Percentiles rank a stretch among this genome's conserved stretches.
Evolutionary conservation across 805 yeast species (phyloP).

Genomic region (Komagataella ulmi): DNA sequence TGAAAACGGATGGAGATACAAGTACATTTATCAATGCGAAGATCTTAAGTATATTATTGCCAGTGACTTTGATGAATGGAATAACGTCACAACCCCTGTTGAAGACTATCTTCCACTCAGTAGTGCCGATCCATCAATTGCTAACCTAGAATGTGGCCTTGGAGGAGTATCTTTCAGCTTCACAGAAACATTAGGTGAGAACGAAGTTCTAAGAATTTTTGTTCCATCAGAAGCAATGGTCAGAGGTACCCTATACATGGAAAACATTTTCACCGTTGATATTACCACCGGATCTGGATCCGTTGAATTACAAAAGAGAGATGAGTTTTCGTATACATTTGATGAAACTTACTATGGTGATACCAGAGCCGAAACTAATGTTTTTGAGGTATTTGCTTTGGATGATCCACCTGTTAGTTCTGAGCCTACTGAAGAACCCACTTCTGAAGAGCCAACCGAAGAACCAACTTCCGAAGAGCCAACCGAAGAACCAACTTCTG

Average conservation of each 20-base stretch:
- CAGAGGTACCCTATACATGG: neutral
- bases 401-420: neutral
- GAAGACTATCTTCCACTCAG: neutral
- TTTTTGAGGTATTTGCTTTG: neutral
- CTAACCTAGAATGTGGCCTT: neutral
- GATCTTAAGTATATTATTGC: neutral
- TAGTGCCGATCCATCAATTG: neutral
- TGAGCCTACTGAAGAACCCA: neutral
- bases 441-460: neutral
- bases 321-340: neutral
- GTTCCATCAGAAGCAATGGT: neutral
- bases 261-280: neutral
- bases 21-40: neutral
- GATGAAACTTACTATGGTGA: neutral
- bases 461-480: neutral
- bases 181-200: neutral
- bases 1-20: neutral
- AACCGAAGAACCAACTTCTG: neutral
- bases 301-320: neutral
- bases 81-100: neutral
- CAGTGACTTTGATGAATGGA: neutral
- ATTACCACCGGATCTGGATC: neutral
- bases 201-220: neutral
- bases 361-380: neutral
- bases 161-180: neutral